These are phyloP conservation scores for Plasmodium blacklocki DNA, from an alignment of 169 alveolate genomes.

Conservation along the genomic window DNA sequence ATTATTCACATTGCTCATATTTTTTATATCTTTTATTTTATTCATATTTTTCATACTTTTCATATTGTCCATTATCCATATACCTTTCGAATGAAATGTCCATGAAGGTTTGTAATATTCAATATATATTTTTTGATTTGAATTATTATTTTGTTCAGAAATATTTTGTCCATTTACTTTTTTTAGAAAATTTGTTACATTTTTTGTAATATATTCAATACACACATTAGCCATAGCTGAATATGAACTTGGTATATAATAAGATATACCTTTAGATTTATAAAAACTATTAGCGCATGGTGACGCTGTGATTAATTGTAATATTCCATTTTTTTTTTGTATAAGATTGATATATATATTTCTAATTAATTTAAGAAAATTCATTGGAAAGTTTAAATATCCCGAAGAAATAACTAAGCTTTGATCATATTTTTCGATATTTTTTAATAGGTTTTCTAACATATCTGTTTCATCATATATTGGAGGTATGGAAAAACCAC, in stretches of 20 bases:
- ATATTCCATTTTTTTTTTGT: constrained; percentile 31
- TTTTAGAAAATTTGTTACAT: constrained; percentile 26
- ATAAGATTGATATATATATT: constrained; percentile 64
- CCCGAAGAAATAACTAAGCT: constrained; percentile 83
- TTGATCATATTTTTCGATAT: constrained; percentile 75
- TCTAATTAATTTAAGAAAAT: constrained; percentile 74
- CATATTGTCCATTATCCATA: constrained; percentile 46
- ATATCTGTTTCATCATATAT: constrained; percentile 80
- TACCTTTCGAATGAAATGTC: constrained; percentile 75
- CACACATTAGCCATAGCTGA: constrained; percentile 47
- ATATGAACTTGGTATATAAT: constrained; percentile 63
- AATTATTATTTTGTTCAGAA: constrained; percentile 12
- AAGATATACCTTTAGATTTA: constrained; percentile 71
- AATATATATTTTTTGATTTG: constrained; percentile 26
- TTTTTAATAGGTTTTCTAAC: constrained; percentile 78
- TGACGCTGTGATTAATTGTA: constrained; percentile 82
- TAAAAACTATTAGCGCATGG: constrained; percentile 85
- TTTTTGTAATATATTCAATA: constrained; percentile 60
- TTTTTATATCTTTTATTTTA: neutral
- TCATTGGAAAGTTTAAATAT: constrained; percentile 84
- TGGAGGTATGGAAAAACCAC: constrained; percentile 84
- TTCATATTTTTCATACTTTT: neutral
- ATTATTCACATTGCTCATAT: neutral
- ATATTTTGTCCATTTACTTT: constrained; percentile 14
- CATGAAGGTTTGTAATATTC: constrained; percentile 72